Base-by-base conservation (phyloP, 257 asterid species). In the Mentha longifolia region DNA sequence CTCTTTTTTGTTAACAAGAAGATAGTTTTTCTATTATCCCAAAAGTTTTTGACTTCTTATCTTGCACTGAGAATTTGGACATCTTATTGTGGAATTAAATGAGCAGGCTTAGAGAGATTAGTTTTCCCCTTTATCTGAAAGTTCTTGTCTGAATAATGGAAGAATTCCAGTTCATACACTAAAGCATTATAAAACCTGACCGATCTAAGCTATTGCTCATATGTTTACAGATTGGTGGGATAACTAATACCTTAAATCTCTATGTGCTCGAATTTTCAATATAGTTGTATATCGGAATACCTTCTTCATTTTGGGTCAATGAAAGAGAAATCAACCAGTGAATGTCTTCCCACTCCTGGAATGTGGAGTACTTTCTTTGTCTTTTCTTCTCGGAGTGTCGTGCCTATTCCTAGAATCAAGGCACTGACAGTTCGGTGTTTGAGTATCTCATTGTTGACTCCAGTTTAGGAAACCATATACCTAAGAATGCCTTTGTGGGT, bases 1-100 rank as follows among this genome's bases (percentile, higher is more conserved):
- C 61, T 20, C 15, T 9, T 64, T 11, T 63, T 7, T 64, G 56
- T 43, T 49, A 22, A 43, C 31, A 61, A 57, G 65, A 58, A 58
- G 41, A 56, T 63, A 49, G 42, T 57, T 30, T 22, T 6, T 22
- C 41, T 51, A 16, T 58, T 10, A 64, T 71, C 28, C 67, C 45
- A 30, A 22, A 61, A 54, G 45, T 7, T 56, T 72, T 74, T 66
- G 20, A 28, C 51, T 47, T 60, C 58, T 51, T 67, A 45, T 55
- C 65, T 17, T 61, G 59, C 60, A 31, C 35, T 52, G 35, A 19
- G 30, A 45, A 15, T 70, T 11, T 49, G 62, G 30, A 25, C 15
- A 28, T 65, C 19, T 60, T 35, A 25, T 52, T 74, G 19, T 50
- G 65, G 30, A 50, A 55, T 64, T 16, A 19, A 11, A 41, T 15